These are phyloP conservation scores for Trichoderma sp. DNA, from an alignment of 2,329 filamentous ascomycete genomes.

Conservation along the genomic window DNA sequence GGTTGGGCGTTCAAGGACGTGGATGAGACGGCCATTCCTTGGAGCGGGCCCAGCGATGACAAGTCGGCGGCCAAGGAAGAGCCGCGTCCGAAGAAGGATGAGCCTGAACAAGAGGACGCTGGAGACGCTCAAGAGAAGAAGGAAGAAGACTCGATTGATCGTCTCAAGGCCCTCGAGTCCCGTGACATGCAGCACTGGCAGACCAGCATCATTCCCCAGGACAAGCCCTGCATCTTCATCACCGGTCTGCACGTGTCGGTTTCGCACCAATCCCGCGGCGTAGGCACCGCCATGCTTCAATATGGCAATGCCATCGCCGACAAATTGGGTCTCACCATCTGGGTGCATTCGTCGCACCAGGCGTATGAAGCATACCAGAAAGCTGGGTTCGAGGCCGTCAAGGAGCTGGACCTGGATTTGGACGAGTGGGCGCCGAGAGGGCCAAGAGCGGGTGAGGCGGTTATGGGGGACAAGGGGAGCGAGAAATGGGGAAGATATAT, in stretches of 20 bases:
- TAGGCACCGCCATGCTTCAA: conserved; percentile 14
- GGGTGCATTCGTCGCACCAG: conserved; percentile 21
- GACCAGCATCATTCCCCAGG: conserved; percentile 11
- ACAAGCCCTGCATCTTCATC: conserved; percentile 19
- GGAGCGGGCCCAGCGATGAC: not conserved
- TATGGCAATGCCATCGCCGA: conserved; percentile 19
- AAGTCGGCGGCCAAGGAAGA: too few relatives aligned
- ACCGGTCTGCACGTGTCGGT: conserved; percentile 15
- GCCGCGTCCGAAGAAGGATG: too few relatives aligned
- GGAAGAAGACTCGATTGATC: too few relatives aligned
- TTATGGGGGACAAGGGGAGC: conserved; percentile 18
- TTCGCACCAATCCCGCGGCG: conserved; percentile 15
- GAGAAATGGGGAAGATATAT: conserved; percentile 20
- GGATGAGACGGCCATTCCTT: not conserved
- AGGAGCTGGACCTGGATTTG: conserved; percentile 14
- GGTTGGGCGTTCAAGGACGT: conserved; percentile 18
- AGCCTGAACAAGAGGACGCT: too few relatives aligned
- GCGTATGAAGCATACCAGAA: conserved; percentile 18
- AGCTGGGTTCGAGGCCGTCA: conserved; percentile 13
- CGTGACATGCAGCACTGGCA: conserved; percentile 18
- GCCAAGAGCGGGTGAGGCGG: conserved; percentile 12
- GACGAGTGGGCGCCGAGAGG: conserved; percentile 20
- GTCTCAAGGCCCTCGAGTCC: not conserved
- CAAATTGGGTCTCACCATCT: conserved; percentile 4
- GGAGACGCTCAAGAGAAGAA: too few relatives aligned